These are phyloP conservation scores for Pyricularia sp. DNA, from an alignment of 2,329 filamentous ascomycete species.

Conservation along the genomic window DNA sequence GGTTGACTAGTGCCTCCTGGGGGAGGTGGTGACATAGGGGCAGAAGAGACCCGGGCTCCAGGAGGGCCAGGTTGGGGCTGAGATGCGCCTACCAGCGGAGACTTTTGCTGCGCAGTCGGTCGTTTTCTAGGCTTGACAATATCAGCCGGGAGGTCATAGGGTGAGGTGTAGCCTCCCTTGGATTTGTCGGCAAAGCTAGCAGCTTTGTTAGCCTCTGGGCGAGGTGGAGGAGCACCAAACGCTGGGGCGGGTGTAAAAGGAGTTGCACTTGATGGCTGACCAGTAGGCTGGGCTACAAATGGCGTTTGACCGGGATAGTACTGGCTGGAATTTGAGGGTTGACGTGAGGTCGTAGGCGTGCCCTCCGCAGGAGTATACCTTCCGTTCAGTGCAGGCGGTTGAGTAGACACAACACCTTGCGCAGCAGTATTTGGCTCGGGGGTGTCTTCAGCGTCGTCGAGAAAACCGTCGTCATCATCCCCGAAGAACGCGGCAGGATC, in stretches of 20 bases:
- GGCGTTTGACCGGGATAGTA: background rate
- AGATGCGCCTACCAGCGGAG: slow-evolving; percentile 26
- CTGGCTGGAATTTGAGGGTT: slow-evolving; percentile 1
- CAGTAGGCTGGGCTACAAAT: background rate
- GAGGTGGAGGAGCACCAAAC: slow-evolving; percentile 11
- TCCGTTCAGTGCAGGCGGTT: slow-evolving; percentile 4
- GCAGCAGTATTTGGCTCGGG: background rate
- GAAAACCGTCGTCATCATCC: slow-evolving; percentile 77
- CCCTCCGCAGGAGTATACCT: background rate
- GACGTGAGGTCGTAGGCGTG: background rate
- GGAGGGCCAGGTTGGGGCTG: slow-evolving; percentile 19
- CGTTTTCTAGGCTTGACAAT: slow-evolving; percentile 66
- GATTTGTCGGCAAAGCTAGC: slow-evolving; percentile 87
- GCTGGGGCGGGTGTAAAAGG: slow-evolving; percentile 6
- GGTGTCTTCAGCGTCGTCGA: slow-evolving; percentile 55
- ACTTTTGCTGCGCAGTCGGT: slow-evolving; percentile 45
- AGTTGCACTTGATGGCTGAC: background rate
- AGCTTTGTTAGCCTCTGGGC: slow-evolving; percentile 43
- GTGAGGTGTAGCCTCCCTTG: slow-evolving; percentile 87
- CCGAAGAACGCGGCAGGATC: slow-evolving; percentile 61
- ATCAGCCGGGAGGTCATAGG: slow-evolving; percentile 91
- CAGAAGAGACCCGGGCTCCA: background rate
- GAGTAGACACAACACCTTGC: slow-evolving; percentile 4
- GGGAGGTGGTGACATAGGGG: slow-evolving; percentile 13
- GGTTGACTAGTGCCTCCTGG: slow-evolving; percentile 15